Base-by-base conservation (phyloP, 495 filamentous ascomycete genomes). In the Lepraria neglecta region DNA sequence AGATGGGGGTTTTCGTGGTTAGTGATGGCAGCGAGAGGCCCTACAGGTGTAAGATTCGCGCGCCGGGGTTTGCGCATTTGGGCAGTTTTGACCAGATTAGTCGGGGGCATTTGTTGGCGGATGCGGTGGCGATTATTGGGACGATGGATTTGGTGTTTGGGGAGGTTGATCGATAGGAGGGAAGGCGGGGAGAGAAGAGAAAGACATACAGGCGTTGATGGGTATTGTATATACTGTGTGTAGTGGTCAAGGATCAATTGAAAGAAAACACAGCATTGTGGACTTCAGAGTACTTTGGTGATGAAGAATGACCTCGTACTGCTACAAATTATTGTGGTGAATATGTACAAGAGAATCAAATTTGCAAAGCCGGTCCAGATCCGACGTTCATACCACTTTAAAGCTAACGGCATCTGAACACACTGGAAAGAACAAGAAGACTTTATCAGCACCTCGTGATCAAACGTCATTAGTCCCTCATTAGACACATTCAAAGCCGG, bases 1-100 rank as follows among this genome's bases (percentile, higher is more conserved):
- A 99, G 78, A 99, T 99, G 94, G 94, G 86, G 71, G 94, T 99
- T 38, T 99, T 86, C 73, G 76, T 99, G n/a, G 95, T 99, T 63
- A 90, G 86, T 72, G 94, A 99, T 72, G 94, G 94, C 56, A 94
- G 83, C 69, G 94, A 99, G 81, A 79, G 94, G 63, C 94, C 94
- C 45, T 99, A 99, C 78, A 82, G 95, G 67, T 96, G 95, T 76
- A 95, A 97, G 81, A 96, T 99, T 68, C 84, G 94, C 66, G 92
- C 95, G 42, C 94, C 94, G 43, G 94, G 94, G 58, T 99, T 99
- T 69, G 95, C 94, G 51, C 94, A 99, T 82, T 76, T 99, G 71
- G 84, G 84, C 65, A 90, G 90, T 61, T 96, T 99, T 71, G 94
- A 99, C 72, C 92, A 97, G 70, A 79, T 99, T 40, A 83, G 84